Conservation (phyloP, 306 rosid genomes). For the Delonix regia region DNA sequence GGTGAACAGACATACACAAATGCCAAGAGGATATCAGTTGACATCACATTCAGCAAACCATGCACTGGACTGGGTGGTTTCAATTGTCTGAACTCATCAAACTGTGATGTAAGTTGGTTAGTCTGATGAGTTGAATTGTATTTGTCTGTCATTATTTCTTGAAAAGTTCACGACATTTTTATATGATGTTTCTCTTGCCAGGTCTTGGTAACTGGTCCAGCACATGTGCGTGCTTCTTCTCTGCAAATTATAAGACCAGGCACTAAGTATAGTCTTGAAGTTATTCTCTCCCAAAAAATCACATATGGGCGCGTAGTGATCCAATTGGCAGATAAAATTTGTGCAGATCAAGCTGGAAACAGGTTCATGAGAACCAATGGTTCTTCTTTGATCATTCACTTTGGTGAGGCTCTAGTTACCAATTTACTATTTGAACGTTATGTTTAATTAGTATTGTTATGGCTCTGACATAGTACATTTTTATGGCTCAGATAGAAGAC, state of each 20-base stretch:
- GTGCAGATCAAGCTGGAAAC: slow-evolving; percentile 70
- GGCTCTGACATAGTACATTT: slow-evolving; percentile 12
- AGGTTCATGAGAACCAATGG: slow-evolving; percentile 49
- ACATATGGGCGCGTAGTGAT: slow-evolving; percentile 49
- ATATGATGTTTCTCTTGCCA: slow-evolving; percentile 33
- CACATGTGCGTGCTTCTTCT: slow-evolving; percentile 49
- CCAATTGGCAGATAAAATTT: slow-evolving; percentile 48
- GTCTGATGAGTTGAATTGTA: slow-evolving; percentile 3
- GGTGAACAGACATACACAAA: slow-evolving; percentile 50
- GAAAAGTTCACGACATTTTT: slow-evolving; percentile 8
- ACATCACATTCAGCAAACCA: slow-evolving; percentile 58
- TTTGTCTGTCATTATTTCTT: not conserved
- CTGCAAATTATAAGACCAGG: slow-evolving; percentile 45
- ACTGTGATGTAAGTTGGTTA: slow-evolving; percentile 64
- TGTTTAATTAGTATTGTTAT: not conserved
- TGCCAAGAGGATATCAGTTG: slow-evolving; percentile 49
- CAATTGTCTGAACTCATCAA: slow-evolving; percentile 58
- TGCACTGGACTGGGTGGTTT: slow-evolving; percentile 64
- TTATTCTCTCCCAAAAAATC: slow-evolving; percentile 41
- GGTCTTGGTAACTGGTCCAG: slow-evolving; percentile 59
- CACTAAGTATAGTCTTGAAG: slow-evolving; percentile 48
- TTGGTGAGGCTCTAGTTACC: slow-evolving; percentile 49
- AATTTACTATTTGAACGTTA: not conserved
- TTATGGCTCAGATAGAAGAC: slow-evolving; percentile 62
- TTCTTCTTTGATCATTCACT: slow-evolving; percentile 57